Base-by-base conservation (phyloP, 768 basidiomycete genomes). In the Xanthoconium purpureum region DNA sequence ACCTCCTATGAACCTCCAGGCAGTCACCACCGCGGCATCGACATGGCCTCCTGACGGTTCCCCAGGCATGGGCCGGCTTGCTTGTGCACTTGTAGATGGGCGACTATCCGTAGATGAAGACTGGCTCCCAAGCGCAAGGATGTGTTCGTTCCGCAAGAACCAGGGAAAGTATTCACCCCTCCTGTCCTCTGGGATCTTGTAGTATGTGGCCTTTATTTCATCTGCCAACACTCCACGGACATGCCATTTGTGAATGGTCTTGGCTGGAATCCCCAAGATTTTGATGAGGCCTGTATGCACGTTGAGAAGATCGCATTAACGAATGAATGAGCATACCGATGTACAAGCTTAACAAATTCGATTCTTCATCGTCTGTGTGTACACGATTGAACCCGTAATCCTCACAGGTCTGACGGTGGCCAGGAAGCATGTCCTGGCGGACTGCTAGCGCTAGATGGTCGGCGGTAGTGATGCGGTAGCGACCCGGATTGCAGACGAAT, bases 401-500 rank as follows among this genome's bases (percentile, higher is more conserved):
- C 7, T 15, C 36, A 46, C 43, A 38, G 6, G 40, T 50, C 38
- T 55, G 47, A 1, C 39, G 39, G 8, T 55, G 32, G 28, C 35
- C 39, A n/a, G 47, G 47, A 17, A 55, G 9, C 29, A 50, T 18
- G 42, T 55, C 15, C 33, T 24, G 39, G 35, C 12, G 13, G 28
- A 55, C 47, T 29, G 47, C 54, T n/a, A 29, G 33, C 8, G 47
- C 47, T 5, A 55, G 30, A 33, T 54, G 37, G 32, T 54, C 15
- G 53, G 53, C 52, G 15, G 52, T 54, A 33, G 32, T 47, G 46
- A 54, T 42, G 18, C 38, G 39, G 20, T 24, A 24, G 24, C 46
- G 53, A 17, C 53, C 37, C 11, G 54, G 47, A 13, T 55, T 55
- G 47, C 47, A 55, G 28, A 40, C 46, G 33, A 55, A 55, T 35